Base-by-base conservation (phyloP, 345 rosid genomes). In the Fremontodendron californicum region DNA sequence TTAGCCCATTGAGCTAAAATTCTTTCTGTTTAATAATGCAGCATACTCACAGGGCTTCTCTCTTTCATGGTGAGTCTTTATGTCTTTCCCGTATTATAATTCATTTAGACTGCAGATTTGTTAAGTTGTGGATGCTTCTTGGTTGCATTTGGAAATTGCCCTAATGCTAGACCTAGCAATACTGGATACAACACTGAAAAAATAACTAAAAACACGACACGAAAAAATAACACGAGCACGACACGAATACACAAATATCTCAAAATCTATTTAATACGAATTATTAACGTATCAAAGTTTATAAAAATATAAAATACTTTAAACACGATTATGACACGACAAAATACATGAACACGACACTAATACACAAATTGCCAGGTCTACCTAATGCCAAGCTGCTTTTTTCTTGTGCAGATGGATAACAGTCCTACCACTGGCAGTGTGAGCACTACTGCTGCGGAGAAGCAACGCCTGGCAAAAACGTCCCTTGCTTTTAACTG, bases 1-100 rank as follows among this genome's bases (percentile, higher is more conserved):
- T 54, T 49, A 2, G 69, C 49, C 63, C 11, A 23, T 63, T 39
- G 6, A 27, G 78, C 75, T 80, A 58, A 82, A 67, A 31, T 45
- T 58, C 35, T 60, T 68, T 46, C 12, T 78, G 3, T 83, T 80
- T 51, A 27, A 35, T 67, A 23, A 83, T 88, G 91, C 97, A 95
- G 99, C 92, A 95, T 95, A 54, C 98, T 95, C 11, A 93, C 98
- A 2, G 99, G 99, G 48, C 99, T 95, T 77, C 98, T 95, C 80
- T 95, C 99, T 25, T 95, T 95, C 78, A 95, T 95, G 99, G 99
- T 94, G 78, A 88, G 97, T 78, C 71, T 69, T 69, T 62, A 8
- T 74, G 51, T 2, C 72, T 52, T 9, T 72, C 19, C 1, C 10
- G 9, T 55, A n/a, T 27, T 23, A 39, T 39, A 67, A 11, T 76